A percentile compares a stretch with the other conserved stretches of the same genome.
Evolutionary conservation across 176 grass and related monocot genomes (phyloP).

Genomic region (Oryza glaberrima): DNA sequence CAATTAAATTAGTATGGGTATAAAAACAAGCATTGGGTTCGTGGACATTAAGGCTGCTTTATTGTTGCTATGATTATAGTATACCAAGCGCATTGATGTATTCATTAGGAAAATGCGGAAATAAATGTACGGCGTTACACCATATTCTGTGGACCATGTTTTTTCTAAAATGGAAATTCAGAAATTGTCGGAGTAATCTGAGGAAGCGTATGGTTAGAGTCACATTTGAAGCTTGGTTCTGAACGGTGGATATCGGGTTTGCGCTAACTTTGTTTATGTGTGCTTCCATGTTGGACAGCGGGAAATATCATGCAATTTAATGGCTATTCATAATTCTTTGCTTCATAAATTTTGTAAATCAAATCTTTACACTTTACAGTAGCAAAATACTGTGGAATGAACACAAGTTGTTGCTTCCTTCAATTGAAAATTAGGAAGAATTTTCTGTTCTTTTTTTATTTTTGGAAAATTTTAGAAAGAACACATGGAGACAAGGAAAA

Average conservation of each 20-base stretch:
- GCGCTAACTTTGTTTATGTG: neutral
- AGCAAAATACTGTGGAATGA: neutral
- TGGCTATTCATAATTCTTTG: neutral
- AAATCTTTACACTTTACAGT: neutral
- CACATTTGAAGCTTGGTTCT: neutral
- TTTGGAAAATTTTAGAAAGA: neutral
- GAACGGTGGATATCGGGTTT: neutral
- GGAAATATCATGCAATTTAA: neutral
- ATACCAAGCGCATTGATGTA: neutral
- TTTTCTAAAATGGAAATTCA: neutral
- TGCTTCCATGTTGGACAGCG: neutral
- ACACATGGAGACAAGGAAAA: neutral
- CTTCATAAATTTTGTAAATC: neutral
- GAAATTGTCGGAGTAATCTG: neutral
- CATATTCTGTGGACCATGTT: neutral
- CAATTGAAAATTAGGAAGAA: neutral
- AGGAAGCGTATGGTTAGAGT: neutral
- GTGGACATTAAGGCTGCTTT: neutral
- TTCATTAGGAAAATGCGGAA: neutral
- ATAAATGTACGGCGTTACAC: neutral
- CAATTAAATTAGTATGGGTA: neutral
- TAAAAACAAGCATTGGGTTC: neutral
- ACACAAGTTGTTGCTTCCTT: neutral
- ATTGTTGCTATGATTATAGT: neutral
- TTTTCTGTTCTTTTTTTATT: neutral